phyloP scores from a whole-genome alignment of 164 flowering plant genomes.

The Vitis rupestris region DNA sequence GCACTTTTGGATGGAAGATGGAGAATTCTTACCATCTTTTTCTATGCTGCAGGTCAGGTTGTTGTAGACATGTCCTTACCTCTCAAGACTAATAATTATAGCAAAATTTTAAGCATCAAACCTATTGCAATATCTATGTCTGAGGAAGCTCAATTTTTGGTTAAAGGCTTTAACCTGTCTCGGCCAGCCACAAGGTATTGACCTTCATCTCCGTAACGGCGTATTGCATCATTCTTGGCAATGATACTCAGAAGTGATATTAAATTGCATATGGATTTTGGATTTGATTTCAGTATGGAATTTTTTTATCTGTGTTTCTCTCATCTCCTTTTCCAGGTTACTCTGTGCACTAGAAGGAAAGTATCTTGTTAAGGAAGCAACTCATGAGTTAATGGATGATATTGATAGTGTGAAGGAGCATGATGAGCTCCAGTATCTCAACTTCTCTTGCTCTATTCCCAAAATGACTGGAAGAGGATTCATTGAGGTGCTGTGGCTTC shows the following conservation, averaged over 20 bases:
- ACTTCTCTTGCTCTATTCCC: constrained; percentile 42
- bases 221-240: not conserved
- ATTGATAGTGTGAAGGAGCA: constrained; percentile 21
- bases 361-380: constrained; percentile 32
- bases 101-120: constrained; percentile 39
- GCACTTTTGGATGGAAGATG: not conserved
- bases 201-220: not conserved
- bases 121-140: constrained; percentile 56
- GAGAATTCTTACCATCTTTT: not conserved
- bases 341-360: constrained; percentile 57
- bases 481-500: constrained; percentile 39
- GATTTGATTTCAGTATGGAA: not conserved
- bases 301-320: not conserved
- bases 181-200: constrained; percentile 45
- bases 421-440: constrained; percentile 34
- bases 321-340: constrained; percentile 28
- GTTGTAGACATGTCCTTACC: constrained; percentile 47
- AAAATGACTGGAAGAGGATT: constrained; percentile 46
- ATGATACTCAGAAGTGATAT: not conserved
- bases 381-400: constrained; percentile 18
- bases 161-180: constrained; percentile 46
- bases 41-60: constrained; percentile 50
- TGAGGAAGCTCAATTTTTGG: constrained; percentile 35
- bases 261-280: not conserved
- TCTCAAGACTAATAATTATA: constrained; percentile 20